Evolutionary conservation across 78 protist species (phyloP).

Genomic region (slime mould (Dictyostelium discoideum)): DNA sequence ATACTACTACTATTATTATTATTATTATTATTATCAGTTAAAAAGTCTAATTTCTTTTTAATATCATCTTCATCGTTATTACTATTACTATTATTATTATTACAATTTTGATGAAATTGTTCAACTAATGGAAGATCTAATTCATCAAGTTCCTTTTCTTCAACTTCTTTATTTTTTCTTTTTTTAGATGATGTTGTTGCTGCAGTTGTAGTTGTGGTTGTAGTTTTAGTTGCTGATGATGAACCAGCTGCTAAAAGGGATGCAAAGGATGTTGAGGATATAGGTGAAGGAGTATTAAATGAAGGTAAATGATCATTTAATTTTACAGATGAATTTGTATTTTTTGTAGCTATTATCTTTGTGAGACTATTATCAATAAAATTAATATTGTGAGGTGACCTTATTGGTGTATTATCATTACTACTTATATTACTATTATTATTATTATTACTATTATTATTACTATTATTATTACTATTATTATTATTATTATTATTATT

Average conservation of each 20-base stretch:
- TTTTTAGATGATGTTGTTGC: background rate
- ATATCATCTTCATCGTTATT: background rate
- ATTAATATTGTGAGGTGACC: background rate
- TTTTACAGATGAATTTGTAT: background rate
- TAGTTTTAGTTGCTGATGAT: background rate
- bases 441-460: background rate
- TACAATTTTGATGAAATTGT: background rate
- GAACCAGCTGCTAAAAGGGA: too few species aligned
- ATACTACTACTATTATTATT: background rate
- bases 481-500: conserved; percentile 8
- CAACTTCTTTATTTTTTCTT: background rate
- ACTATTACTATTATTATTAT: background rate
- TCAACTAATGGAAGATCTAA: background rate
- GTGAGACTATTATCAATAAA: background rate
- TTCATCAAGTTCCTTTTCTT: conserved; percentile 1
- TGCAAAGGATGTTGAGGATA: background rate
- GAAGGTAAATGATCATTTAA: background rate
- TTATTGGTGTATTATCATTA: background rate
- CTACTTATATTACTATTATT: background rate
- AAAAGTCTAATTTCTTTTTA: background rate
- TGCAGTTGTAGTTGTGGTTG: background rate
- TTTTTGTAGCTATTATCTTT: too few species aligned
- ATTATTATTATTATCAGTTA: background rate
- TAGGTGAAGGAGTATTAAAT: background rate
- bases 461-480: background rate